Percentiles rank a stretch among this genome's conserved stretches.
Evolutionary conservation across 352 stramenopile species (phyloP).

Genomic region (Phytophthora pseudosyringae): DNA sequence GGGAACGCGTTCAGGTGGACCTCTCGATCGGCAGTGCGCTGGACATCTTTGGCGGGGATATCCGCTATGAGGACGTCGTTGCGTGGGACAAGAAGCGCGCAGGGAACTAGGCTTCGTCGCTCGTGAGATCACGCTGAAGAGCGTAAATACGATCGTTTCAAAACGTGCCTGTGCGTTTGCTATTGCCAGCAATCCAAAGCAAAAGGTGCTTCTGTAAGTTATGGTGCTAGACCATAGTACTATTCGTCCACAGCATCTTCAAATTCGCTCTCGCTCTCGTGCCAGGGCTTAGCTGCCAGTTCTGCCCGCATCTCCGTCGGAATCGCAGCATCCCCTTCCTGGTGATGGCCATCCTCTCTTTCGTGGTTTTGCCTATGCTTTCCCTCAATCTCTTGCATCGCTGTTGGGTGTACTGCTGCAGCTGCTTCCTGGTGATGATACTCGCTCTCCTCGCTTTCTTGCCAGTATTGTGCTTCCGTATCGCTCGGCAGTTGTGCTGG

Average conservation of each 20-base stretch:
- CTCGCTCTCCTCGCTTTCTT: conserved; percentile 9
- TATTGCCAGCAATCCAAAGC: too few species aligned
- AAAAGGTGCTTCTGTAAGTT: too few species aligned
- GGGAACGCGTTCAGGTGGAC: conserved; percentile 77
- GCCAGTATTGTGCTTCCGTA: conserved; percentile 10
- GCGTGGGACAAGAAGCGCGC: conserved; percentile 78
- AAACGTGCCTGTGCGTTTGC: too few species aligned
- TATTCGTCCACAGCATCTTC: conserved; percentile 44
- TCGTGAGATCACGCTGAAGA: not conserved
- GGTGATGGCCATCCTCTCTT: conserved; percentile 1
- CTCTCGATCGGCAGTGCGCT: conserved; percentile 98
- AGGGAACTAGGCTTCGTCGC: conserved; percentile 9
- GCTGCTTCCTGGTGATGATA: conserved; percentile 18
- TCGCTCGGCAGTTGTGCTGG: not conserved
- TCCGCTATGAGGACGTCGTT: conserved; percentile 95
- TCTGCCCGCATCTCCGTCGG: not conserved
- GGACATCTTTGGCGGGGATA: conserved; percentile 96
- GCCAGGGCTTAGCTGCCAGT: not conserved
- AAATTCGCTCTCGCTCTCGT: conserved; percentile 38
- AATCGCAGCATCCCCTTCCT: conserved; percentile 1
- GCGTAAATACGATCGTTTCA: not conserved
- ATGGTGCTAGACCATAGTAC: not conserved
- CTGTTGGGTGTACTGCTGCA: conserved; percentile 13
- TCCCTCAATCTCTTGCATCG: conserved; percentile 10
- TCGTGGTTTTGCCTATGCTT: not conserved